phyloP scores from a whole-genome alignment of 768 basidiomycete species.

The Phlegmacium glaucopus region DNA sequence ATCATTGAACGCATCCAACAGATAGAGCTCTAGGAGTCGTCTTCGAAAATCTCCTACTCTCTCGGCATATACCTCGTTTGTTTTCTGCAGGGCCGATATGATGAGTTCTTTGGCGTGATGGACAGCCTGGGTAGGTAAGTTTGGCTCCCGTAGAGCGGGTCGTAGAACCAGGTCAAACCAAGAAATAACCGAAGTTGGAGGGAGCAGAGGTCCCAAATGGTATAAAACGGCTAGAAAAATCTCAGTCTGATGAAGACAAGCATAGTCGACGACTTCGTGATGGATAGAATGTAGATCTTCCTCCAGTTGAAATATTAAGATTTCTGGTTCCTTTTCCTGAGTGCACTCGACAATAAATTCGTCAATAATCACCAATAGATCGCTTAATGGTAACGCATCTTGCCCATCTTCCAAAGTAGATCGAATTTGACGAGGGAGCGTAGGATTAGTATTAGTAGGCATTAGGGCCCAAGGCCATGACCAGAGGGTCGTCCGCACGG shows the following conservation, averaged over 20 bases:
- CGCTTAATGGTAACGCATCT: constrained; percentile 47
- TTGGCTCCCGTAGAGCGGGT: constrained; percentile 73
- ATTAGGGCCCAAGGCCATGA: constrained; percentile 3
- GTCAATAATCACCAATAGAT: constrained; percentile 49
- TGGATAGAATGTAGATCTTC: constrained; percentile 65
- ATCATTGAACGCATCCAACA: constrained; percentile 76
- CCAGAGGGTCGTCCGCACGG: constrained; percentile 4
- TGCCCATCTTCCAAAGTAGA: constrained; percentile 50
- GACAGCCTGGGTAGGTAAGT: constrained; percentile 52
- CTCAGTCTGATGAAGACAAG: constrained; percentile 58
- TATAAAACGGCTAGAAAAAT: constrained; percentile 64
- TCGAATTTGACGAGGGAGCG: constrained; percentile 45
- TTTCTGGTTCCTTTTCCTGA: constrained; percentile 43
- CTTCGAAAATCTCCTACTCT: constrained; percentile 65
- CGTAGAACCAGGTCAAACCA: constrained; percentile 85
- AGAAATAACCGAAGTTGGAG: constrained; percentile 65
- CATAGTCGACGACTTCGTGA: constrained; percentile 62
- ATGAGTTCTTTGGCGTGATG: constrained; percentile 73
- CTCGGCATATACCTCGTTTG: constrained; percentile 38
- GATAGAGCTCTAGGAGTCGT: constrained; percentile 68
- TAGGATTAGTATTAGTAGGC: constrained; percentile 7
- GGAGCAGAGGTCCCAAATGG: constrained; percentile 57
- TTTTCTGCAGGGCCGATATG: constrained; percentile 53
- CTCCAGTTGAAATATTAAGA: constrained; percentile 49
- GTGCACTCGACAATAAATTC: constrained; percentile 50